phyloP scores from a whole-genome alignment of 75 land plant species.

The Ceratopteris richardii region DNA sequence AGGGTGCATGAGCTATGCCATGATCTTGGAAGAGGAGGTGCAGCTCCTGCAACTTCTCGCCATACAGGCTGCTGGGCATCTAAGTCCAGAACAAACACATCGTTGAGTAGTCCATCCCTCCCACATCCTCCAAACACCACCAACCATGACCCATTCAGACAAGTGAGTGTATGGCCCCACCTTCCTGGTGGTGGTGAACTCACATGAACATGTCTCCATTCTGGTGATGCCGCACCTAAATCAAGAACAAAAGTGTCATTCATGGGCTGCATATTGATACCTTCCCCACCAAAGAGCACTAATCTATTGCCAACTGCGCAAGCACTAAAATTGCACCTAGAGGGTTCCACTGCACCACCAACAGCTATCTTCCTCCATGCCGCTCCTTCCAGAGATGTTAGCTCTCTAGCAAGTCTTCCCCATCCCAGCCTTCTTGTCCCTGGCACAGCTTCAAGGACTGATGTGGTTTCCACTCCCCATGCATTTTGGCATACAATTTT shows the following conservation, averaged over 20 bases:
- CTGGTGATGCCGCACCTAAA: constrained; percentile 54
- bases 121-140: constrained; percentile 90
- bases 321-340: constrained; percentile 86
- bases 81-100: constrained; percentile 72
- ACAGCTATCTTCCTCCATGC: constrained; percentile 80
- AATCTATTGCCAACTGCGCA: constrained; percentile 83
- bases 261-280: constrained; percentile 87
- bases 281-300: constrained; percentile 82
- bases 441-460: constrained; percentile 49
- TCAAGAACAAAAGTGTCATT: constrained; percentile 83
- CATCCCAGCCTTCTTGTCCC: constrained; percentile 58
- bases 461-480: constrained; percentile 77
- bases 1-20: constrained; percentile 91
- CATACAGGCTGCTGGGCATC: constrained; percentile 73
- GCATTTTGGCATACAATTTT: constrained; percentile 82
- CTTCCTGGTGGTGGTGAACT: constrained; percentile 76
- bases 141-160: constrained; percentile 66
- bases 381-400: constrained; percentile 84
- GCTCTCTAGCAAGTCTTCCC: constrained; percentile 71
- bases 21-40: constrained; percentile 74
- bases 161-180: constrained; percentile 81
- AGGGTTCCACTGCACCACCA: constrained; percentile 77
- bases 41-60: constrained; percentile 60
- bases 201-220: constrained; percentile 74
- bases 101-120: constrained; percentile 65